Evolutionary conservation across 495 filamentous ascomycete genomes (phyloP).

Genomic region (Neurospora sp.): DNA sequence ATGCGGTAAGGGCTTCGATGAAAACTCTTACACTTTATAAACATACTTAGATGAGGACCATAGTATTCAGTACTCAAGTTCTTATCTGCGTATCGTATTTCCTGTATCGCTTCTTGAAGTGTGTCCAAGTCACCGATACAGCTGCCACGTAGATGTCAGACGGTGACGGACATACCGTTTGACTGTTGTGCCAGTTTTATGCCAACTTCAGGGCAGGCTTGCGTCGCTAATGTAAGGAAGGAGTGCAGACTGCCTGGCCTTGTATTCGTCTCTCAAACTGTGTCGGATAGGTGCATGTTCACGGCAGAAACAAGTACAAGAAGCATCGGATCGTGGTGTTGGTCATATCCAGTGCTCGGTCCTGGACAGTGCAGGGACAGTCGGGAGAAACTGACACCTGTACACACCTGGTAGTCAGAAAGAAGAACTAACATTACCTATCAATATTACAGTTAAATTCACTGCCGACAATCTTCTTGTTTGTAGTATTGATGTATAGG

Average conservation of each 20-base stretch:
- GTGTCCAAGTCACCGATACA: not conserved
- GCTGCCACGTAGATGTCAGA: not conserved
- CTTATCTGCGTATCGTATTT: not conserved
- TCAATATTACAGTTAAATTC: not conserved
- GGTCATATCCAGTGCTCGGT: not conserved
- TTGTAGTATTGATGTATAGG: not conserved
- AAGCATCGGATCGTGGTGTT: not conserved
- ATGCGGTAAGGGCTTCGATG: not conserved
- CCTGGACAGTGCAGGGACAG: not conserved
- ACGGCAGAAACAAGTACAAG: not conserved
- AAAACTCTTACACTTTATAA: not conserved
- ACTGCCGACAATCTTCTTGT: not conserved
- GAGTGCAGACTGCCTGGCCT: not conserved
- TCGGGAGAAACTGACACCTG: not conserved
- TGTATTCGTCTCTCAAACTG: not conserved
- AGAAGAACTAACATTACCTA: not conserved
- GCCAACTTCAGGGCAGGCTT: not conserved
- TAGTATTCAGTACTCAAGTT: not conserved
- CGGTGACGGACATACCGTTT: not conserved
- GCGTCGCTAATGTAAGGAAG: not conserved
- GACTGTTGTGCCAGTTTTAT: not conserved
- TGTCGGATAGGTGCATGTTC: not conserved
- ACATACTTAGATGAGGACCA: not conserved
- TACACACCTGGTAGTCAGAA: not conserved
- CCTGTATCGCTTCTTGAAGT: not conserved